These are phyloP conservation scores for Metarhizium sp. DNA, from an alignment of 2,329 filamentous ascomycete genomes.

Conservation along the genomic window DNA sequence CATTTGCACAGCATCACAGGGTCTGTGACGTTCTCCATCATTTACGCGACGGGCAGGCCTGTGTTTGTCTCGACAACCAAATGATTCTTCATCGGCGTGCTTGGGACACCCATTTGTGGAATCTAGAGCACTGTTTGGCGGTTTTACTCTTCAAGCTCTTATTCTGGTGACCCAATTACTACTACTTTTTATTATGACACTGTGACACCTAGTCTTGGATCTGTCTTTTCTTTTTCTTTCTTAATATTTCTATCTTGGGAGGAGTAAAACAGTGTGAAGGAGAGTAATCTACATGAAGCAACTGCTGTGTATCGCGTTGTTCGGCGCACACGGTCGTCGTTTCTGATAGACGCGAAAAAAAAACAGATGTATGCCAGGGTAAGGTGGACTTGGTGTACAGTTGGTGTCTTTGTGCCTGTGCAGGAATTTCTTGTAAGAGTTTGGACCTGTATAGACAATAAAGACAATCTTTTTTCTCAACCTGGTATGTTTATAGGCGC, in stretches of 20 bases:
- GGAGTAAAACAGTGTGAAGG: neutral
- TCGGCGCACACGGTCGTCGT: slow-evolving; percentile 3
- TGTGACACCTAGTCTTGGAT: neutral
- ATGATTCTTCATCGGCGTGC: neutral
- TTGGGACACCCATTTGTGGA: neutral
- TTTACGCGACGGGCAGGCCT: neutral
- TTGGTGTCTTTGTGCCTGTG: neutral
- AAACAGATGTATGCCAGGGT: neutral
- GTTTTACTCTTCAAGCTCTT: slow-evolving; percentile 4
- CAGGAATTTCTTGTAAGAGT: neutral
- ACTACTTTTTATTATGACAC: neutral
- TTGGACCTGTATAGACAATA: neutral
- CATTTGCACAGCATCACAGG: neutral
- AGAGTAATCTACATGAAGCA: neutral
- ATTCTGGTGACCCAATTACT: slow-evolving; percentile 2
- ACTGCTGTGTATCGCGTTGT: slow-evolving; percentile 7
- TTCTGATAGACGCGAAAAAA: neutral
- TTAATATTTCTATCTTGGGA: slow-evolving; percentile 1
- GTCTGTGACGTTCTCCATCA: neutral
- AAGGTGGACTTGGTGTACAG: neutral
- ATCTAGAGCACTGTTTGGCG: neutral
- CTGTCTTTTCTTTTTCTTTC: neutral
- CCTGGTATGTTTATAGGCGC: no score
- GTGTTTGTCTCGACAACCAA: neutral
- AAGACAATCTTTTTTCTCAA: neutral